Evolutionary conservation across 164 flowering plant species (phyloP).

Genomic region (Umbilicus rupestris): DNA sequence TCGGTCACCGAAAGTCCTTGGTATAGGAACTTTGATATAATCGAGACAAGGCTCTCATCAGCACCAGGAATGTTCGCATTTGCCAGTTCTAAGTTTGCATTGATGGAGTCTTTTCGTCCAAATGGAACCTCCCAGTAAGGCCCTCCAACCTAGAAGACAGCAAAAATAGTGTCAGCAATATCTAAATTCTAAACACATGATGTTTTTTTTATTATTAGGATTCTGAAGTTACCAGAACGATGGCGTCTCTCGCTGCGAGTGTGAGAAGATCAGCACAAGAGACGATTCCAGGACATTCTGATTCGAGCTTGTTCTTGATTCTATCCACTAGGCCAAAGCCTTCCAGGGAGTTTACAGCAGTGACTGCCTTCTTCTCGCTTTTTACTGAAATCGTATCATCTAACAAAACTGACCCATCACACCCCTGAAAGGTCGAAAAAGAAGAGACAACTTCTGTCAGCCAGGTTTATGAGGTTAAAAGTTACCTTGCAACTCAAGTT

Average conservation of each 20-base stretch:
- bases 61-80: slow-evolving; percentile 49
- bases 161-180: neutral
- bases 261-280: slow-evolving; percentile 92
- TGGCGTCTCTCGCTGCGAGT: slow-evolving; percentile 91
- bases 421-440: slow-evolving; percentile 45
- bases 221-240: slow-evolving; percentile 50
- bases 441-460: too few species aligned
- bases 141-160: slow-evolving; percentile 65
- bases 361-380: slow-evolving; percentile 71
- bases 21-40: slow-evolving; percentile 56
- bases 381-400: slow-evolving; percentile 64
- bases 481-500: slow-evolving; percentile 4
- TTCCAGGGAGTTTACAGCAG: slow-evolving; percentile 45
- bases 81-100: slow-evolving; percentile 48
- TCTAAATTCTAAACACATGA: neutral
- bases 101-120: slow-evolving; percentile 75
- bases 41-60: slow-evolving; percentile 38
- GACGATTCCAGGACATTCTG: slow-evolving; percentile 82
- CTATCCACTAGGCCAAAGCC: slow-evolving; percentile 65
- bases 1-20: slow-evolving; percentile 85
- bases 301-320: slow-evolving; percentile 75
- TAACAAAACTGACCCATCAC: slow-evolving; percentile 84
- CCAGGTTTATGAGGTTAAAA: too few species aligned
- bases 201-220: neutral
- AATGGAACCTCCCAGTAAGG: slow-evolving; percentile 93